Evolutionary conservation across 169 alveolate species (phyloP).

Genomic region (Plasmodium falciparum): DNA sequence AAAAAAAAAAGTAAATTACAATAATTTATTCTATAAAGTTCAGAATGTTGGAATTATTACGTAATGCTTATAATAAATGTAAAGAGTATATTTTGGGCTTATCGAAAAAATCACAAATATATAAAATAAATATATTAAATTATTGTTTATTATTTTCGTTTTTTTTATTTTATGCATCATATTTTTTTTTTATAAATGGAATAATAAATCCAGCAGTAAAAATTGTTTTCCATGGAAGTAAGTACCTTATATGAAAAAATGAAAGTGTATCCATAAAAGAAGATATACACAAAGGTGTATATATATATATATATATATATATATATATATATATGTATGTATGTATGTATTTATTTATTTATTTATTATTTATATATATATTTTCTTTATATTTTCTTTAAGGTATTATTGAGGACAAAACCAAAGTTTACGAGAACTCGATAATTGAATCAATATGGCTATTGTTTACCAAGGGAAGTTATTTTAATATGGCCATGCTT

Average conservation of each 20-base stretch:
- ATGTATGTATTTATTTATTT: neutral
- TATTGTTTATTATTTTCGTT: constrained; percentile 51
- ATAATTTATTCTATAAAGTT: too few species aligned
- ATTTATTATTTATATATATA: neutral
- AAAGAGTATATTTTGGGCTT: constrained; percentile 15
- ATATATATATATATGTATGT: neutral
- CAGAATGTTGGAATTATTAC: too few species aligned
- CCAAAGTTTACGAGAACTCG: constrained; percentile 51
- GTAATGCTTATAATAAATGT: neutral
- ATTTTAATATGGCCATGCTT: constrained; percentile 58
- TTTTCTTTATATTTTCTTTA: neutral
- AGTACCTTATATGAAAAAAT: constrained; percentile 1
- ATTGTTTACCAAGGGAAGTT: constrained; percentile 33
- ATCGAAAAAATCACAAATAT: constrained; percentile 13
- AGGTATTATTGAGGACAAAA: constrained; percentile 34
- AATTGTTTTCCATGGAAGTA: constrained; percentile 71
- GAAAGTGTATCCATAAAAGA: neutral
- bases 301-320: neutral
- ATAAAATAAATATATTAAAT: constrained; percentile 23
- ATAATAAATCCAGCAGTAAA: constrained; percentile 59
- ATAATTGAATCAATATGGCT: constrained; percentile 61
- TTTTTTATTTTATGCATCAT: constrained; percentile 47
- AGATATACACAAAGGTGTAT: neutral
- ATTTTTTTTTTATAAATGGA: constrained; percentile 67
- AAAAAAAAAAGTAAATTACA: too few species aligned